A percentile compares a stretch with the other conserved stretches of the same genome.
Conservation (phyloP, 208 protist genomes). For the Jaenimonas drosophilae region DNA sequence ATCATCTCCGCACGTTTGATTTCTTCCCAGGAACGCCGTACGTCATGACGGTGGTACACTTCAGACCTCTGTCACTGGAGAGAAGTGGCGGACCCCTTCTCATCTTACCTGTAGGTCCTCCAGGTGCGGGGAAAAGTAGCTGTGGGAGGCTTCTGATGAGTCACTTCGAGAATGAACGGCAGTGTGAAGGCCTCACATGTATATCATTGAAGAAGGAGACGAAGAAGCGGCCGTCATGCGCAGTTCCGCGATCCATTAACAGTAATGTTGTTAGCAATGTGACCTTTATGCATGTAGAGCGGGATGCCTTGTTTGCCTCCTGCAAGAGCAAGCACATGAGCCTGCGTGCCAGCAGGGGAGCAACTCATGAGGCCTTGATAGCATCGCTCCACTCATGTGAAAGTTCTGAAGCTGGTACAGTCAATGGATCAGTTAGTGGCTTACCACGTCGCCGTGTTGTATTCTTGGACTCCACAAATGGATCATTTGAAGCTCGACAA, state of each 20-base stretch:
- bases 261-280: not conserved
- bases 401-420: too few species aligned
- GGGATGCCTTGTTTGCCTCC: constrained; percentile 15
- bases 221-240: too few species aligned
- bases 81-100: constrained; percentile 4
- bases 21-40: constrained; percentile 37
- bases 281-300: constrained; percentile 9
- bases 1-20: constrained; percentile 22
- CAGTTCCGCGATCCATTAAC: not conserved
- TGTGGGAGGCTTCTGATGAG: constrained; percentile 5
- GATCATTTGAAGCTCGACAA: constrained; percentile 10
- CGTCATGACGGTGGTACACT: constrained; percentile 38
- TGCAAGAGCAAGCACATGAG: not conserved
- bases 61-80: constrained; percentile 5
- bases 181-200: too few species aligned
- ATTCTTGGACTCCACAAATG: constrained; percentile 43
- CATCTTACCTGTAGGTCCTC: constrained; percentile 20
- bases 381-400: constrained; percentile 1
- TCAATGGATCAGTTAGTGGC: too few species aligned
- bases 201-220: too few species aligned
- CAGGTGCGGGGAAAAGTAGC: constrained; percentile 14
- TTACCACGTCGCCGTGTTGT: constrained; percentile 6
- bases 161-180: constrained; percentile 17
- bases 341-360: constrained; percentile 10
- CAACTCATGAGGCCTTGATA: constrained; percentile 15